Base-by-base conservation (phyloP, 345 rosid genomes). In the Linum tenue region DNA sequence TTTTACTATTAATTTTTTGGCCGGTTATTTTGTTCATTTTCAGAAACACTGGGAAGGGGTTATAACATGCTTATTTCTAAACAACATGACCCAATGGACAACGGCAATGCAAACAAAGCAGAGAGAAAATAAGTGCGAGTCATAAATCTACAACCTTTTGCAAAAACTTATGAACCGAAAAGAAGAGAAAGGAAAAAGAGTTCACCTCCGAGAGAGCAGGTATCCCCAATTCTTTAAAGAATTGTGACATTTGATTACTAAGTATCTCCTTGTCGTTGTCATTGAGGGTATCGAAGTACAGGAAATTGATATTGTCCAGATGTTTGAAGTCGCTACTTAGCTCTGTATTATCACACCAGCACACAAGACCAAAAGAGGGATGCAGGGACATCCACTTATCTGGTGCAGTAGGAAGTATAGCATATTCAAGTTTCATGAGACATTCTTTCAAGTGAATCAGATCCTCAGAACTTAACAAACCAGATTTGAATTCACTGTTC, bases 381-480 rank as follows among this genome's bases (percentile, higher is more conserved):
- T 92, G 96, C 62, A 90, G 68, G 35, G 97, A 90, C 63, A 88
- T 96, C 97, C 96, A 92, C 73, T 83, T 85, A 70, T 88, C 86
- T 56, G 66, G 72, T 53, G 66, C 64, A 44, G 98, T 83, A 65
- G 96, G 97, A 74, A 92, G 90, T 70, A 88, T 83, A 2, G 83
- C 76, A 71, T 71, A 83, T 40, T 90, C 94, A 64, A 67, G 64
- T 77, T 85, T 79, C 65, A 41, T 57, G 72, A 94, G 85, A 73
- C 78, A 78, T 59, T 86, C 86, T 76, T 80, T 86, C 56, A 94
- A 73, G 71, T 64, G 72, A 67, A 37, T 60, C 53, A 86, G 71
- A 76, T 90, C 95, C 64, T 77, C 83, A 16, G 83, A 73, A 64
- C 74, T 77, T 56, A 86, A 70, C n/a, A 62, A 67, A 40, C 87